Base-by-base conservation (phyloP, 2,329 filamentous ascomycete species). In the Dothistroma pini region DNA sequence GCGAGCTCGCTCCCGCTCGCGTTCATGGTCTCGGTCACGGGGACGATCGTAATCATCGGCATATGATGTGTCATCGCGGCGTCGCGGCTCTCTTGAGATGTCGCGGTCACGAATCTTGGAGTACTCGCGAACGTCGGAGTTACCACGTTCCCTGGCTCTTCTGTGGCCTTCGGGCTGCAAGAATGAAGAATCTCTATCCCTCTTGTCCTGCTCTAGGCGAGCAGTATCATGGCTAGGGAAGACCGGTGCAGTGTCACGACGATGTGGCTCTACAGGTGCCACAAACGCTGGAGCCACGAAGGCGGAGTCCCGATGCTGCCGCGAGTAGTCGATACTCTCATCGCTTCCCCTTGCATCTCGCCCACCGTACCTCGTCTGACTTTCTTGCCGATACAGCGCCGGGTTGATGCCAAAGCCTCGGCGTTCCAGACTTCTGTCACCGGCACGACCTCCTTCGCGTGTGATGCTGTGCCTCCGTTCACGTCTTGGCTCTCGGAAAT, bases 351-450 rank as follows among this genome's bases (percentile, higher is more conserved):
- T 64, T 22, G 63, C 68, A 59, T 70, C 69, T 12, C 68, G 69
- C 71, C 72, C 25, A 64, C 62, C 64, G 68, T 74, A 29, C 58
- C 69, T 57, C 48, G 66, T 62, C 71, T 69, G 62, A 41, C 64
- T 67, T 19, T 65, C 64, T 34, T 55, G 54, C 44, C 64, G 57
- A 25, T 59, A 56, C 32, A 63, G 61, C 10, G 60, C 50, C 19
- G 29, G 51, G n/a, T 62, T 56, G 21, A 81, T 80, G 56, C 80
- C 80, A 60, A 82, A 82, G 7, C 80, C 80, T 58, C 80, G 75
- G 5, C 74, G 69, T 31, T 77, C 75, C 3, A 82, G 76, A 35
- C 79, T 77, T 34, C 71, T 71, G 63, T 82, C 80, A 48, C 73
- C 59, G 19, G 51, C 31, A 16, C 51, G 51, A 72, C 77, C 29